Conservation (phyloP, 208 protist genomes). For the Trypanosomatidae sp. region DNA sequence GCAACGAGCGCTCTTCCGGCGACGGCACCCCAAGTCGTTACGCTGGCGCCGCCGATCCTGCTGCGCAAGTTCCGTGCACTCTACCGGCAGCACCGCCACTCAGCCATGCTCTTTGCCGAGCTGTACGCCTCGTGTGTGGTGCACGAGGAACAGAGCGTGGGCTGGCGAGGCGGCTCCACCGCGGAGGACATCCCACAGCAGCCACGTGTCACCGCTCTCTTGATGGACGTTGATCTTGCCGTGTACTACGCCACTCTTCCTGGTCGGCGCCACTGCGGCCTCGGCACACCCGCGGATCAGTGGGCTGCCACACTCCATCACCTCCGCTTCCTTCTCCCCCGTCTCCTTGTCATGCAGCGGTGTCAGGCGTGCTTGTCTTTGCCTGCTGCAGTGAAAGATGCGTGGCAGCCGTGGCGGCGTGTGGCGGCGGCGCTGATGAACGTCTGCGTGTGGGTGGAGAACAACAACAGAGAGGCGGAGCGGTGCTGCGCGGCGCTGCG, state of each 20-base stretch:
- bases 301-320: slow-evolving; percentile 45
- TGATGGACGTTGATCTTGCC: slow-evolving; percentile 58
- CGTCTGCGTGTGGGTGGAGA: slow-evolving; percentile 71
- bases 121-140: slow-evolving; percentile 30
- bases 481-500: slow-evolving; percentile 58
- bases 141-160: slow-evolving; percentile 18
- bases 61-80: slow-evolving; percentile 31
- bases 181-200: background rate
- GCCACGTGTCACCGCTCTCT: slow-evolving; percentile 19
- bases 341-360: no score
- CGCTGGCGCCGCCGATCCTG: slow-evolving; percentile 38
- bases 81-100: slow-evolving; percentile 33
- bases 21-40: slow-evolving; percentile 3
- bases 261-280: slow-evolving; percentile 38
- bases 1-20: no score
- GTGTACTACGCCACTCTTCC: slow-evolving; percentile 56
- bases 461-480: slow-evolving; percentile 68
- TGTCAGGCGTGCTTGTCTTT: slow-evolving; percentile 14
- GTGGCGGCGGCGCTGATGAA: slow-evolving; percentile 48
- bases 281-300: slow-evolving; percentile 29
- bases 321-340: slow-evolving; percentile 30
- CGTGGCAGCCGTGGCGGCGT: slow-evolving; percentile 25
- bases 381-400: no score
- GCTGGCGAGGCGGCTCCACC: background rate
- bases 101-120: slow-evolving; percentile 26